These are phyloP conservation scores for Blastobotrys indianensis DNA, from an alignment of 1,139 yeast genomes.

Conservation along the genomic window DNA sequence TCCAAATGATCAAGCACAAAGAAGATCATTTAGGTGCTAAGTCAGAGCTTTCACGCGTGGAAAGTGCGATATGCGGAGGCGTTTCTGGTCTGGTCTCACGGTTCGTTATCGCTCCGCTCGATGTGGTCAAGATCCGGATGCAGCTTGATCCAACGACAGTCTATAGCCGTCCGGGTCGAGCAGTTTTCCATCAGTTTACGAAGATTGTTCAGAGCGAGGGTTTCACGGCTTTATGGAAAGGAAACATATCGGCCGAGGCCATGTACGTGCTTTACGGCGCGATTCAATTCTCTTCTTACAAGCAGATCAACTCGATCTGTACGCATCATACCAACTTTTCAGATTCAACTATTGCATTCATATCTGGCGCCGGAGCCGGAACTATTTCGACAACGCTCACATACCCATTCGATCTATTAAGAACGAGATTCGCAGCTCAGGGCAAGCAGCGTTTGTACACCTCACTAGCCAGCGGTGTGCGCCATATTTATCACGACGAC, in stretches of 20 bases:
- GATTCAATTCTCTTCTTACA: conserved; percentile 70
- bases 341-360: conserved; percentile 41
- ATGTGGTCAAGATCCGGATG: conserved; percentile 77
- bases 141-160: conserved; percentile 46
- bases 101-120: conserved; percentile 81
- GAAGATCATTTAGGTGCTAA: conserved; percentile 28
- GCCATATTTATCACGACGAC: conserved; percentile 41
- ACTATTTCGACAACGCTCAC: conserved; percentile 62
- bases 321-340: conserved; percentile 31
- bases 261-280: conserved; percentile 85
- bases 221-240: conserved; percentile 77
- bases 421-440: conserved; percentile 69
- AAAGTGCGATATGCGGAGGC: conserved; percentile 60
- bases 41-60: conserved; percentile 29
- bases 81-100: conserved; percentile 54
- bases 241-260: conserved; percentile 85
- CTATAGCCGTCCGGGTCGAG: conserved; percentile 27
- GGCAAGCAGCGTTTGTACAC: conserved; percentile 36
- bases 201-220: conserved; percentile 47
- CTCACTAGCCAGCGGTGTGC: conserved; percentile 43
- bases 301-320: conserved; percentile 46
- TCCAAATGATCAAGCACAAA: not conserved
- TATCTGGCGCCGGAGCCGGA: conserved; percentile 78
- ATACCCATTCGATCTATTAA: conserved; percentile 80
- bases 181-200: conserved; percentile 31